Evolutionary conservation across 2,329 filamentous ascomycete species (phyloP).

Genomic region (Cercospora sojina): DNA sequence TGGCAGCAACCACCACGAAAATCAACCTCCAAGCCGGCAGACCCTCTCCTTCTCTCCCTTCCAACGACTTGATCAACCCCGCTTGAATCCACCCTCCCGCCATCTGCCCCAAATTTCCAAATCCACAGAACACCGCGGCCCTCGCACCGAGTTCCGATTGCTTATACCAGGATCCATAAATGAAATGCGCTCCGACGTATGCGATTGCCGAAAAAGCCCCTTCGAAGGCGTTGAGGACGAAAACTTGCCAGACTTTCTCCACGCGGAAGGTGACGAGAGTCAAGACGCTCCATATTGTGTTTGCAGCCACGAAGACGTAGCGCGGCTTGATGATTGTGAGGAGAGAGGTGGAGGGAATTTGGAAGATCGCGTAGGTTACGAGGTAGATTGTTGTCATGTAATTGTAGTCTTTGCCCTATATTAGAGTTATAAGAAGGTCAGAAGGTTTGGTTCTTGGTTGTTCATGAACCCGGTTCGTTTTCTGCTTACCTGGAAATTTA

Average conservation of each 20-base stretch:
- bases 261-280: constrained; percentile 48
- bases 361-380: constrained; percentile 47
- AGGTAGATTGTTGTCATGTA: constrained; percentile 32
- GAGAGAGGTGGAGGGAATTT: constrained; percentile 48
- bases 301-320: constrained; percentile 47
- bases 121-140: constrained; percentile 46
- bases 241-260: constrained; percentile 46
- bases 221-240: constrained; percentile 48
- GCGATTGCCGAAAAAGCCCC: constrained; percentile 47
- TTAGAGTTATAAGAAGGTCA: constrained; percentile 9
- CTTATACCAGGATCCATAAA: constrained; percentile 49
- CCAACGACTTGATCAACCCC: constrained; percentile 41
- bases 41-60: constrained; percentile 34
- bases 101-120: constrained; percentile 48
- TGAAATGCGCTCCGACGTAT: constrained; percentile 47
- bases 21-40: constrained; percentile 48
- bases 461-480: neutral
- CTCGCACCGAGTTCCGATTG: constrained; percentile 45
- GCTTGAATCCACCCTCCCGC: constrained; percentile 50
- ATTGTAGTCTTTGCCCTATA: constrained; percentile 24
- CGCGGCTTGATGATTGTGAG: constrained; percentile 42
- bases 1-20: constrained; percentile 46
- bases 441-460: neutral
- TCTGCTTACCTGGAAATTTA: constrained; percentile 43
- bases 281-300: constrained; percentile 47